Evolutionary conservation across 2,329 filamentous ascomycete species (phyloP).

Genomic region (Scopulariopsis brevicaulis): DNA sequence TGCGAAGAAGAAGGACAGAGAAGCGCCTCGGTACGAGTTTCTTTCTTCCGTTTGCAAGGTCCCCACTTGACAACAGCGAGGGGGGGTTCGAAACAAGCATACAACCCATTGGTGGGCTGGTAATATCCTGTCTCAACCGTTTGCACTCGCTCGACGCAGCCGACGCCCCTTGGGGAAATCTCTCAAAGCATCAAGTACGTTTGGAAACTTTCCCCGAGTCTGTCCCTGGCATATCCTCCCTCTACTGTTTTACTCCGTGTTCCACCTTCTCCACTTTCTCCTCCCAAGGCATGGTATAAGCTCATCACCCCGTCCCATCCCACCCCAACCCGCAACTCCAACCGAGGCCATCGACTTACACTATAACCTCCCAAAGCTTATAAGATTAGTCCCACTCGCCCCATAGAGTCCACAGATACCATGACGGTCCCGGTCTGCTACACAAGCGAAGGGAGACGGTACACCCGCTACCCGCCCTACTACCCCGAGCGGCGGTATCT

Average conservation of each 20-base stretch:
- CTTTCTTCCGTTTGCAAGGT: background rate
- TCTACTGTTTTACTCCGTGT: background rate
- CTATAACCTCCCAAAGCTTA: background rate
- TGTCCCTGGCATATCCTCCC: background rate
- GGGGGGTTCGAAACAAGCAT: no score
- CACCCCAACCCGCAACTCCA: background rate
- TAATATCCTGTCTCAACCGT: background rate
- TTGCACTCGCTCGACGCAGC: background rate
- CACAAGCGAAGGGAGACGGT: slow-evolving; percentile 19
- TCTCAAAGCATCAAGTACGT: background rate
- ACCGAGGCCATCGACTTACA: background rate
- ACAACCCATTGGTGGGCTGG: background rate
- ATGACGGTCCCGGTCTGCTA: slow-evolving; percentile 32
- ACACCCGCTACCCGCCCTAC: slow-evolving; percentile 16
- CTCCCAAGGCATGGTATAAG: background rate
- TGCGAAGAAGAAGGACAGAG: background rate
- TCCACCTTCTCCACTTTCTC: background rate
- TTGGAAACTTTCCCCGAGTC: background rate
- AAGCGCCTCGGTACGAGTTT: background rate
- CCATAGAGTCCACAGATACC: background rate
- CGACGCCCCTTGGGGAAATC: background rate
- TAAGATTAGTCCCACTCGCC: background rate
- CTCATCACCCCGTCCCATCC: background rate
- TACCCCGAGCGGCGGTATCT: slow-evolving; percentile 24
- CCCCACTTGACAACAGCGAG: background rate